phyloP scores from a whole-genome alignment of 495 filamentous ascomycete species.

The Hypoxylon perforatum region DNA sequence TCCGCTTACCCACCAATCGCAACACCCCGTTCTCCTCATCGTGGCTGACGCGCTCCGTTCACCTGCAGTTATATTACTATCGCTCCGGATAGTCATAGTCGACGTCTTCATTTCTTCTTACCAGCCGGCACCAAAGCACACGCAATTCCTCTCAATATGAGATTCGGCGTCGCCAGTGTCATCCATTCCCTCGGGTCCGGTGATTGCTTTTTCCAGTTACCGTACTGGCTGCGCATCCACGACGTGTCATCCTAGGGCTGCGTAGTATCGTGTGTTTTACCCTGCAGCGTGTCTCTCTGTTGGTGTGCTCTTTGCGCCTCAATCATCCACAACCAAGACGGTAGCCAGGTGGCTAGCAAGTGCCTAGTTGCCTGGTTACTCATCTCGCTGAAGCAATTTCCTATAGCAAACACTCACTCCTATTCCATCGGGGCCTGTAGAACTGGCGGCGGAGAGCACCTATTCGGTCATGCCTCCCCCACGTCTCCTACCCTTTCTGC shows the following conservation, averaged over 20 bases:
- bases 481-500: slow-evolving; percentile 16
- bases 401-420: neutral
- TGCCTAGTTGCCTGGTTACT: neutral
- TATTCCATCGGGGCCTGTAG: slow-evolving; percentile 8
- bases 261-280: slow-evolving; percentile 25
- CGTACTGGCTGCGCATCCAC: slow-evolving; percentile 14
- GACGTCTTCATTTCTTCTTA: slow-evolving; percentile 1
- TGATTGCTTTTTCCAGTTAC: slow-evolving; percentile 21
- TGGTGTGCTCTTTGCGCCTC: slow-evolving; percentile 19
- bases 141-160: slow-evolving; percentile 1
- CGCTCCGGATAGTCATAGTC: slow-evolving; percentile 30
- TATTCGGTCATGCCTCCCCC: slow-evolving; percentile 19
- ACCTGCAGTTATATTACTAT: slow-evolving; percentile 7
- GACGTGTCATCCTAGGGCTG: slow-evolving; percentile 10
- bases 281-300: slow-evolving; percentile 17
- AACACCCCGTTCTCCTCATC: slow-evolving; percentile 19
- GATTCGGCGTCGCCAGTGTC: slow-evolving; percentile 37
- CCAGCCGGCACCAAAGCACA: neutral
- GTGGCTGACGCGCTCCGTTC: slow-evolving; percentile 38
- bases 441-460: neutral
- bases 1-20: slow-evolving; percentile 36
- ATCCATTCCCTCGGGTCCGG: slow-evolving; percentile 33
- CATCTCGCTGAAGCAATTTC: slow-evolving; percentile 1
- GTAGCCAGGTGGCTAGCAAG: slow-evolving; percentile 5
- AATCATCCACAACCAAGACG: slow-evolving; percentile 6